Percentiles rank a stretch among this genome's conserved stretches.
phyloP scores from a whole-genome alignment of 2,329 filamentous ascomycete genomes.

The Chaetomium olivaceum region DNA sequence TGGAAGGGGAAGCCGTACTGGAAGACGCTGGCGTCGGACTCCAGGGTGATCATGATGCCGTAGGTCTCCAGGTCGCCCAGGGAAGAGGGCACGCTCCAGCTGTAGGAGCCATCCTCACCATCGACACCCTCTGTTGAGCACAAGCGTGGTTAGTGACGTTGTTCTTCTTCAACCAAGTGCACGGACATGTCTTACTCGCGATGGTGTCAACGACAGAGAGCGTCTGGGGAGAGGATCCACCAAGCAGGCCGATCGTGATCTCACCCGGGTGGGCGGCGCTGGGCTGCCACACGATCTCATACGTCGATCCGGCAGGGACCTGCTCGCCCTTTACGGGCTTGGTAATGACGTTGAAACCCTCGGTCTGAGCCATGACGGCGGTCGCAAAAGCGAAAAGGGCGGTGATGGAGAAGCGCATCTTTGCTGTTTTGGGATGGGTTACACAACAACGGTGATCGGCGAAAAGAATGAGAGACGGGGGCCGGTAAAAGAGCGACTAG shows the following conservation, averaged over 20 bases:
- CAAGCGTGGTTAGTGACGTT: constrained; percentile 21
- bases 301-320: constrained; percentile 51
- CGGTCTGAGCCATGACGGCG: constrained; percentile 44
- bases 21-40: constrained; percentile 51
- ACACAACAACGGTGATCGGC: constrained; percentile 20
- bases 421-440: constrained; percentile 35
- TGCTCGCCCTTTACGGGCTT: constrained; percentile 47
- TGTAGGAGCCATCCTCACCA: constrained; percentile 48
- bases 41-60: constrained; percentile 57
- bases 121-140: constrained; percentile 46
- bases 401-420: constrained; percentile 56
- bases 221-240: constrained; percentile 47
- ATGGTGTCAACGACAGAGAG: constrained; percentile 48
- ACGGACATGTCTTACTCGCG: constrained; percentile 47
- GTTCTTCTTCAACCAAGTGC: constrained; percentile 4
- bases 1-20: constrained; percentile 65
- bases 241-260: constrained; percentile 57
- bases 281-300: constrained; percentile 53
- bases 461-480: constrained; percentile 22
- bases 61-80: constrained; percentile 53
- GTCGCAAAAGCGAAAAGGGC: constrained; percentile 54
- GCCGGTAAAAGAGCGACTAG: constrained; percentile 18
- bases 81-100: constrained; percentile 51
- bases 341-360: constrained; percentile 57
- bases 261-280: constrained; percentile 44